Evolutionary conservation across 2,329 filamentous ascomycete species (phyloP), one percentile per base, ranked within the genome.

Genomic region (Hymenoscyphus salicellus): DNA sequence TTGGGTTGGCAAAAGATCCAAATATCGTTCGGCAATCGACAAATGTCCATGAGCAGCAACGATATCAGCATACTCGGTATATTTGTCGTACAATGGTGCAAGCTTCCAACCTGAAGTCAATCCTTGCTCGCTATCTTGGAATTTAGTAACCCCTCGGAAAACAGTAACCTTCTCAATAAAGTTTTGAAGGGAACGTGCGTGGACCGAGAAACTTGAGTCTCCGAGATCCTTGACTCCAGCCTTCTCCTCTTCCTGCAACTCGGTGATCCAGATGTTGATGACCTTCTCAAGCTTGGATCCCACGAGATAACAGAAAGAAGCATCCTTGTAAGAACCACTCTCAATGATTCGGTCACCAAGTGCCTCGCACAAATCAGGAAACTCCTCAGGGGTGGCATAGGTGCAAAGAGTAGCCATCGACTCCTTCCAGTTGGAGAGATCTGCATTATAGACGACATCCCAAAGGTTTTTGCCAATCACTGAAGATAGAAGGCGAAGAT

Each of bases 161-260:
- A 99, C 86, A 0, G 93, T 96, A 57, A 99, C 95, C 82, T 99
- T 99, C 80, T 99, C 95, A 68, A 99, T 96, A 75, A 99, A 94
- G 70, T 91, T 89, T 77, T 98, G 95, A 55, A 99, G 81, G 57
- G 90, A 89, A 67, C 88, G 88, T 63, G 94, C 93, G 73, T 98
- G 95, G 59, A 98, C 88, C 0, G 94, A 96, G 79, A 97, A 99
- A 64, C 87, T 90, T 26, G 91, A 94, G 72, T 93, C 91, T 38
- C 86, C 86, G 28, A 85, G 82, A 68, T 89, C 84, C 72, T 92
- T 84, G 67, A 96, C 81, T 14, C 87, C 88, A 55, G 87, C 86
- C 72, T 89, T 86, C 77, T 97, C 93, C 28, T 88, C 85, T 78
- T 98, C 93, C 70, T 92, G 85, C 17, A 98, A 86, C 78, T 98